Conservation (phyloP, 179 eudicot genomes). For the Gypsophila paniculata region DNA sequence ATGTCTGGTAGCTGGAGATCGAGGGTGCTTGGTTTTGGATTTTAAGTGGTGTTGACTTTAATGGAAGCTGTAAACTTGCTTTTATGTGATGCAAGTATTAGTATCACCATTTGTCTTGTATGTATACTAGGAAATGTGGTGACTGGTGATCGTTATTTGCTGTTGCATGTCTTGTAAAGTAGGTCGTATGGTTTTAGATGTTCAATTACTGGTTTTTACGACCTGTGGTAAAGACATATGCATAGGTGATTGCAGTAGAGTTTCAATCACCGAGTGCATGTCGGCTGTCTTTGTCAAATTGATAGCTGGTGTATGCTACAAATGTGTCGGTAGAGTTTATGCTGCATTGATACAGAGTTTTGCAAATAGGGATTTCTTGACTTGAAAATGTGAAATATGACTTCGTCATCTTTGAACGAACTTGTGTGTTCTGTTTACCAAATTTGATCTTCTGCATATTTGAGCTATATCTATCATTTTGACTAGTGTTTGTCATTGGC, state of each 20-base stretch:
- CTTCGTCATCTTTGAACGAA: neutral
- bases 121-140: no score
- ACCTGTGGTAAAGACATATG: neutral
- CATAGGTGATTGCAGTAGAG: conserved; percentile 13
- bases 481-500: conserved; percentile 15
- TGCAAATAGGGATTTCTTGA: neutral
- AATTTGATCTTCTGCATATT: neutral
- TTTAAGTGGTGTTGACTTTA: no score
- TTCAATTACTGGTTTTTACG: neutral
- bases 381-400: neutral
- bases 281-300: neutral
- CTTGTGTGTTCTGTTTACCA: neutral
- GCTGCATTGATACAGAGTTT: neutral
- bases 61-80: no score
- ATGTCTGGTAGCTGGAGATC: neutral
- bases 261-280: neutral
- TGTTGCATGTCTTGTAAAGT: neutral
- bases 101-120: no score
- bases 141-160: no score
- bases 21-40: no score
- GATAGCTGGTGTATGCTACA: conserved; percentile 2
- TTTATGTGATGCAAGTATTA: no score
- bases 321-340: neutral
- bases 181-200: neutral
- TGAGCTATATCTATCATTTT: conserved; percentile 4